Evolutionary conservation across 1,139 yeast genomes (phyloP), one percentile per base, ranked within the genome.

Genomic region (Suhomyces panamericanus): DNA sequence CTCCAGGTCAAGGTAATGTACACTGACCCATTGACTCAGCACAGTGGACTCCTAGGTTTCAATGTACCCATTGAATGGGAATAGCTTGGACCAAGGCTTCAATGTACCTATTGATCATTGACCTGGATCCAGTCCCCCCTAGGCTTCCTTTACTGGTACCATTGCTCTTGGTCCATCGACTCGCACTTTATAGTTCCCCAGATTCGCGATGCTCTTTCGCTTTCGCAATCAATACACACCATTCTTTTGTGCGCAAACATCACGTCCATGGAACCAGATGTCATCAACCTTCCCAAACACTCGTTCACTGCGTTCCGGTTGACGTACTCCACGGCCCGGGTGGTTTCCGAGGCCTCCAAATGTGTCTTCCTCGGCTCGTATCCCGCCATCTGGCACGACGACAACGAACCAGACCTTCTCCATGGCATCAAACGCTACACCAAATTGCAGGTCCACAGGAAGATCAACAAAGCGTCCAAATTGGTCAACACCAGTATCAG

Each of bases 301-400:
- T 81, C 90, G 4, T 84, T 79, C 62, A 83, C 91, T 0, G 88
- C 90, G 0, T 76, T 77, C 48, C 69, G 89, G 46, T 67, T 89
- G 33, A 66, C 75, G 32, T 81, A 82, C 57, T 72, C 81, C 12
- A 66, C 74, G 2, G 74, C 87, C 0, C 51, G 62, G 7, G 77
- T 78, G 38, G 61, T 87, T 7, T 72, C 82, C 32, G 66, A 69
- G 20, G 69, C 73, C 10, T 73, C 88, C 0, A 67, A 74, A 39
- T 73, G 78, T 6, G 58, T 78, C 2, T 66, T 87, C 17, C 57
- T 89, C 3, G 96, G 96, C 0, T 75, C 77, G 0, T 63, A 85
- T 2, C 95, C 96, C 0, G 64, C 67, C 16, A 67, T 78, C 15
- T 87, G 95, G 95, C 60, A 74, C 35, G 59, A 68, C 66, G 57